Base-by-base conservation (phyloP, 495 filamentous ascomycete species). In the Aspergillus nidulans region DNA sequence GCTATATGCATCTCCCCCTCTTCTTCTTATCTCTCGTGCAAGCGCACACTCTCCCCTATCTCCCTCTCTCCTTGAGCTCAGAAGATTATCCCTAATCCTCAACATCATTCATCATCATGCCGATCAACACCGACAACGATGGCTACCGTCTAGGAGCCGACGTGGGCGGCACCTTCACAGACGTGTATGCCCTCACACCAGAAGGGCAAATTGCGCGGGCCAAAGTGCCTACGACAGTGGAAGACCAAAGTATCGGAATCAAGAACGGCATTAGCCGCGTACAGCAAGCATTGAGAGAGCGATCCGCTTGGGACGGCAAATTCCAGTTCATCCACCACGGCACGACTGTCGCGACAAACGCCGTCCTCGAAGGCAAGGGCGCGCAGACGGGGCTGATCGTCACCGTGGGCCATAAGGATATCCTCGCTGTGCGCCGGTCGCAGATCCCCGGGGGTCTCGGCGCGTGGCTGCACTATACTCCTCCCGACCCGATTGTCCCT, bases 111-210 rank as follows among this genome's bases (percentile, higher is more conserved):
- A n/a, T n/a, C n/a, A n/a, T n/a, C n/a, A n/a, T n/a, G n/a, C n/a
- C n/a, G n/a, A n/a, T n/a, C n/a, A n/a, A n/a, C n/a, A n/a, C n/a
- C n/a, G n/a, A n/a, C n/a, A n/a, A n/a, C n/a, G 45, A 34, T 19
- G 26, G 26, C n/a, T 58, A 52, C 32, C 55, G 36, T 21, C 70
- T 76, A 6, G 73, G 73, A 8, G 70, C 71, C 6, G 73, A 76
- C 41, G 70, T 76, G 6, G 74, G 71, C 16, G 72, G 77, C 42
- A 80, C 77, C 16, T 80, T 80, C 62, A 80, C 76, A 1, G 77
- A 80, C 45, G 67, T 79, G 1, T 74, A 67, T 43, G 71, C 72
- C 13, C 66, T 80, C 58, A 69, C 71, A 6, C 75, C 76, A 6
- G 52, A 69, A 8, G 70, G 73, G 2, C 56, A 70, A 8, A 68